These are phyloP conservation scores for Porcisia hertigi DNA, from an alignment of 208 protist species.

Conservation along the genomic window DNA sequence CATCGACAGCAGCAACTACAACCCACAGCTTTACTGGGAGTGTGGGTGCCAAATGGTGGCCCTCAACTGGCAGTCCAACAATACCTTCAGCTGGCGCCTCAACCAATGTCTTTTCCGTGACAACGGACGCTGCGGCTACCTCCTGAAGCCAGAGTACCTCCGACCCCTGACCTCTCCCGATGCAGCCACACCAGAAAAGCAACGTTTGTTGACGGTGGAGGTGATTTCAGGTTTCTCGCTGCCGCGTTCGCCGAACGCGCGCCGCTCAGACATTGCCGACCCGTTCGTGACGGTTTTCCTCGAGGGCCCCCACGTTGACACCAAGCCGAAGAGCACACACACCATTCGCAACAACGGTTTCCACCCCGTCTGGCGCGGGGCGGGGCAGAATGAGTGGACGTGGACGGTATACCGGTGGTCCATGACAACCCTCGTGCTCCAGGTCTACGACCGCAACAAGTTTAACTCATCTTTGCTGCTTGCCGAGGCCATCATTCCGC, in stretches of 20 bases:
- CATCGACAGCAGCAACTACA: conserved; percentile 93
- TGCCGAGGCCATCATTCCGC: conserved; percentile 57
- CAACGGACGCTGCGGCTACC: conserved; percentile 93
- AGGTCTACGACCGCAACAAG: conserved; percentile 71
- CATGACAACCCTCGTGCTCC: conserved; percentile 62
- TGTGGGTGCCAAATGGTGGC: conserved; percentile 89
- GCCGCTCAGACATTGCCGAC: conserved; percentile 59
- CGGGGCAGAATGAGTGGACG: conserved; percentile 38
- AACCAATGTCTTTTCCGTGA: conserved; percentile 90
- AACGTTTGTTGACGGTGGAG: conserved; percentile 49
- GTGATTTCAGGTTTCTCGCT: conserved; percentile 78
- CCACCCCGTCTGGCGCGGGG: conserved; percentile 71
- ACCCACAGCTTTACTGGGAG: conserved; percentile 80
- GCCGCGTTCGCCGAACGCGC: conserved; percentile 44
- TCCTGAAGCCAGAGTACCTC: conserved; percentile 91
- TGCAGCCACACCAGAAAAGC: conserved; percentile 7
- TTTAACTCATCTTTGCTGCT: conserved; percentile 40
- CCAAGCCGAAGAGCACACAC: conserved; percentile 31
- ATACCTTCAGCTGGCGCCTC: conserved; percentile 61
- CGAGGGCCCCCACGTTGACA: conserved; percentile 43
- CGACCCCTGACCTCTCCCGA: conserved; percentile 18
- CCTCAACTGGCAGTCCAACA: conserved; percentile 91
- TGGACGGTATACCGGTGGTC: conserved; percentile 54
- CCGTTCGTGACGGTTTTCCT: conserved; percentile 60
- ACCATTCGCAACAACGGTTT: conserved; percentile 71